Evolutionary conservation across 768 basidiomycete species (phyloP).

Genomic region (Pleurotus djamor): DNA sequence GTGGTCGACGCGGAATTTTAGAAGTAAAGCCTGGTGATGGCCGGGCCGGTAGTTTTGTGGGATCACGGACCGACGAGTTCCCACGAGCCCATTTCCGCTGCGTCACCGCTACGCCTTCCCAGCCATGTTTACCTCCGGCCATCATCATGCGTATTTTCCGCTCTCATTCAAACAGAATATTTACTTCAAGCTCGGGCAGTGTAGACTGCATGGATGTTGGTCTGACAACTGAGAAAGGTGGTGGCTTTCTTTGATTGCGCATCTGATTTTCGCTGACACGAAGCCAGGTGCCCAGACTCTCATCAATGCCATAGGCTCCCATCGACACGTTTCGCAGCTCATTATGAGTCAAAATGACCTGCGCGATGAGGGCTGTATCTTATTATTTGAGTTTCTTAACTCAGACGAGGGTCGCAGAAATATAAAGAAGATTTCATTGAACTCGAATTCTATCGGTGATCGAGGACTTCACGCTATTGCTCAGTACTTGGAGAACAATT

Average conservation of each 20-base stretch:
- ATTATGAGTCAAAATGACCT: conserved; percentile 55
- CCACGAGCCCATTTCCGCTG: no score
- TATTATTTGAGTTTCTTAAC: conserved; percentile 51
- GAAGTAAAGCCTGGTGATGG: no score
- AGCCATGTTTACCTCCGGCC: no score
- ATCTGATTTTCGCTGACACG: background rate
- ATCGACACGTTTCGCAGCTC: conserved; percentile 49
- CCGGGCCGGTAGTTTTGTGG: no score
- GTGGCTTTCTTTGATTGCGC: background rate
- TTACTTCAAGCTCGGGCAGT: conserved; percentile 7
- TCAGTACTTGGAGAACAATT: conserved; percentile 46
- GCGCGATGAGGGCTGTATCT: conserved; percentile 53
- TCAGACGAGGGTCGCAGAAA: conserved; percentile 46
- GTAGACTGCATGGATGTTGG: conserved; percentile 25
- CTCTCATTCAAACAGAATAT: background rate
- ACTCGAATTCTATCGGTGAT: conserved; percentile 54
- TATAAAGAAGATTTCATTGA: conserved; percentile 56
- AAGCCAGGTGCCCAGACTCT: conserved; percentile 49
- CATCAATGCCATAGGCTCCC: conserved; percentile 41
- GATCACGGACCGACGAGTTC: no score
- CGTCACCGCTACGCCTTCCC: no score
- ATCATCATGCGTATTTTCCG: background rate
- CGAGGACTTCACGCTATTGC: conserved; percentile 52
- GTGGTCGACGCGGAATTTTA: no score
- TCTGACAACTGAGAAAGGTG: conserved; percentile 23